Base-by-base conservation (phyloP, 164 flowering plant genomes). In the Vitis riparia region DNA sequence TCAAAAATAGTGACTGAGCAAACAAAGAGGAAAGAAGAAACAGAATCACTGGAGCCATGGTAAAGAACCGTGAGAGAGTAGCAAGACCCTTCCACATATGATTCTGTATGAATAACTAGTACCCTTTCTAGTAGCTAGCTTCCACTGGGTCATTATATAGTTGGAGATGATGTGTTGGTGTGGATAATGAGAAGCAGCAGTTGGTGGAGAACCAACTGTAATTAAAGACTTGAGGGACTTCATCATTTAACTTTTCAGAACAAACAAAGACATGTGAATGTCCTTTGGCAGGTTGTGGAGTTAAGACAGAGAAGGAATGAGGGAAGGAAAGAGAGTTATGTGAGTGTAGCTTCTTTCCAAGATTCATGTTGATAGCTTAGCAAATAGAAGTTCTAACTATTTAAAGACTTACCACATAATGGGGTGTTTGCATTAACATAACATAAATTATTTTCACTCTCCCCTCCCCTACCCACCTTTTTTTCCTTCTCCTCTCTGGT, bases 181-280 rank as follows among this genome's bases (percentile, higher is more conserved):
- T 68, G 67, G 75, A 44, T 68, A 69, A 55, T 70, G 71, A 68
- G 66, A 11, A 23, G 68, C 68, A 68, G 75, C 55, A 23, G 69
- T 51, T 76, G 73, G 62, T 69, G 80, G 72, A 48, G 78, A 66
- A 68, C 77, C 75, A 59, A 68, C 52, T 79, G 73, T 11, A 55
- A 65, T 23, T 48, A 70, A 71, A 70, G 32, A 61, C 69, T 62
- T 29, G 62, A 60, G 55, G 65, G 27, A 19, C 70, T 72, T 79
- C 68, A 64, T 69, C 72, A 17, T 37, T 37, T 37, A 37, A 3
- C 44, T 66, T 71, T 73, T 67, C 69, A 68, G 66, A 68, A 76
- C 58, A 79, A 76, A 87, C 91, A 88, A 82, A 79, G 75, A 73
- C 96, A 91, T 87, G 97, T 89, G 93, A 91, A 72, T 73, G 78